A percentile compares a stretch with the other conserved stretches of the same genome.
Evolutionary conservation across 1,284 basidiomycete species (phyloP).

Genomic region (Malassezia psittaci): DNA sequence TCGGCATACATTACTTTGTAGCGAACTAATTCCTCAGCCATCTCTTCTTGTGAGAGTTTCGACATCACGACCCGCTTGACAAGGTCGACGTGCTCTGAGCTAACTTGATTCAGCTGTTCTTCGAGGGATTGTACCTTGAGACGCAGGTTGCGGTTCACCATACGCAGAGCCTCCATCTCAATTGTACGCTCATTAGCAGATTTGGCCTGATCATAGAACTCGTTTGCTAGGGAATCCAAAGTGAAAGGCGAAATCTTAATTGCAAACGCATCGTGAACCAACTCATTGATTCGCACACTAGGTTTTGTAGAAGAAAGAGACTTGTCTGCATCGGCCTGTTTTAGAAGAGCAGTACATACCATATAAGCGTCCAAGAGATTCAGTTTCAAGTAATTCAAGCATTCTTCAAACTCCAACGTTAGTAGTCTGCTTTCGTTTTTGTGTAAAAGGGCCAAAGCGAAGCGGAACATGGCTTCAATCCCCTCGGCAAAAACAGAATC

Average conservation of each 20-base stretch:
- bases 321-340: not conserved
- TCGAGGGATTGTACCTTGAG: slow-evolving; percentile 37
- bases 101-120: slow-evolving; percentile 30
- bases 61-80: slow-evolving; percentile 41
- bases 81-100: slow-evolving; percentile 42
- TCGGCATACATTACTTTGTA: slow-evolving; percentile 45
- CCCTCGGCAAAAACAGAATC: slow-evolving; percentile 91
- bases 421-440: slow-evolving; percentile 64
- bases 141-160: slow-evolving; percentile 43
- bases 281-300: slow-evolving; percentile 25
- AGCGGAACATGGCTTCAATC: slow-evolving; percentile 91
- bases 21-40: slow-evolving; percentile 41
- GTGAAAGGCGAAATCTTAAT: slow-evolving; percentile 37
- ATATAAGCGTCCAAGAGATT: slow-evolving; percentile 34
- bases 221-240: slow-evolving; percentile 36
- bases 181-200: slow-evolving; percentile 36
- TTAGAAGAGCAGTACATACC: not conserved
- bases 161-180: slow-evolving; percentile 38
- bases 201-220: slow-evolving; percentile 39
- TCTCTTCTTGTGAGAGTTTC: slow-evolving; percentile 45
- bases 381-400: slow-evolving; percentile 33
- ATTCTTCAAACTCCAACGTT: slow-evolving; percentile 31
- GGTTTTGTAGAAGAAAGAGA: not conserved
- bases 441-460: slow-evolving; percentile 74
- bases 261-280: slow-evolving; percentile 39